These are phyloP conservation scores for Leishmania lainsoni DNA, from an alignment of 208 protist species.

Conservation along the genomic window DNA sequence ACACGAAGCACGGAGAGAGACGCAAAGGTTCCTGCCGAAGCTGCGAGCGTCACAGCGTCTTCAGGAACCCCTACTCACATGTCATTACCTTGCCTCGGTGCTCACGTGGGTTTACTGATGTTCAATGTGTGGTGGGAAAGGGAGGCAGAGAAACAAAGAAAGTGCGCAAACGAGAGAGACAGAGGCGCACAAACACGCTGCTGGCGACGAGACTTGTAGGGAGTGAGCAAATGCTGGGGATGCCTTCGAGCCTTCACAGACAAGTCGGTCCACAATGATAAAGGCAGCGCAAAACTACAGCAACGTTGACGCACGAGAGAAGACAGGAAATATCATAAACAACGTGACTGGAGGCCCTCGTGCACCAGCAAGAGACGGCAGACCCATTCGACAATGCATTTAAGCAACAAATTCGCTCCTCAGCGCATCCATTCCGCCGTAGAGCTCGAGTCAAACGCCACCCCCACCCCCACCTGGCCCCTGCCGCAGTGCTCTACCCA, in stretches of 20 bases:
- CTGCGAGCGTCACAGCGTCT: background rate
- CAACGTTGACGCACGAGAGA: too few relatives aligned
- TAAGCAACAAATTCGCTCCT: background rate
- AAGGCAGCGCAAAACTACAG: background rate
- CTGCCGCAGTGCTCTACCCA: background rate
- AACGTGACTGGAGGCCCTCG: background rate
- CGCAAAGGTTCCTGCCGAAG: background rate
- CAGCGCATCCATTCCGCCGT: background rate
- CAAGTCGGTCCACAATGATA: background rate
- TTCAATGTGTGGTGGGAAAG: background rate
- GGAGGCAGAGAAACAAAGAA: background rate
- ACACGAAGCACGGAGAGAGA: background rate
- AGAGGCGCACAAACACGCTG: background rate
- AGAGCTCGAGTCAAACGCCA: background rate
- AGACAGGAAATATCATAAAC: too few relatives aligned
- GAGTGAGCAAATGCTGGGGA: background rate
- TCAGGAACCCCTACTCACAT: background rate
- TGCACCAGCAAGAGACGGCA: background rate
- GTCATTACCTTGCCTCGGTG: background rate
- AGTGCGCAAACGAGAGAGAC: background rate
- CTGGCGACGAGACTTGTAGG: background rate
- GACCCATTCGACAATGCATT: background rate
- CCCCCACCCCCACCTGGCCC: background rate
- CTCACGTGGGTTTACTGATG: background rate
- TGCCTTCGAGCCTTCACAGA: background rate